Base-by-base conservation (phyloP, 768 basidiomycete species). In the Filobasidium floriforme region DNA sequence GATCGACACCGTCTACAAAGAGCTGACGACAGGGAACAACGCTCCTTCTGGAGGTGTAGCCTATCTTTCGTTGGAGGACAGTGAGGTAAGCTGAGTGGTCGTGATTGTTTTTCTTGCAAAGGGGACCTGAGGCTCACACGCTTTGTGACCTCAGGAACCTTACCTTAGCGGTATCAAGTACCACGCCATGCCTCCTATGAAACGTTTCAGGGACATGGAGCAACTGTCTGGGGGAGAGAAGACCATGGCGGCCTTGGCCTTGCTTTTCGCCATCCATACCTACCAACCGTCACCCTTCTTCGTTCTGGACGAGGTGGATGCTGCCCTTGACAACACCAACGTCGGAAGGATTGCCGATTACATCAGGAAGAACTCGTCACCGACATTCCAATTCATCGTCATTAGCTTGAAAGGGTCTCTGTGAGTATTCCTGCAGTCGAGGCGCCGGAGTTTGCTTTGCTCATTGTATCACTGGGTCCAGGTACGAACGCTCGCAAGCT, bases 171-270 rank as follows among this genome's bases (percentile, higher is more conserved):
- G 96, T 62, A 90, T 99, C 81, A 97, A 96, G 79, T 98, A 98
- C 76, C 94, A 98, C 74, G 93, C 94, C 0, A 99, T 98, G 96
- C 96, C 96, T 0, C 96, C 96, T 0, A 94, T 97, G 88, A 99
- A 99, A 77, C 89, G 92, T 1, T 98, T 98, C 84, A 85, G 93
- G 68, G 96, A 98, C 76, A 98, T 98, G 93, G 93, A 97, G 66
- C 94, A 98, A 77, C 82, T 98, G 15, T 98, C 93, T 0, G 96
- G 94, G 62, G 96, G 94, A 24, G 96, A 99, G 77, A 97, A 98
- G 81, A 98, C 96, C 0, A 93, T 98, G 59, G 96, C 96, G 7
- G 94, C 94, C 6, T 81, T 98, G n/a, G 94, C 94, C 0, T 82
- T 99, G 22, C 82, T 98, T 40, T 97, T 98, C 71, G 93, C 96